Base-by-base conservation (phyloP, 805 yeast species). In the Hanseniaspora lachancei region DNA sequence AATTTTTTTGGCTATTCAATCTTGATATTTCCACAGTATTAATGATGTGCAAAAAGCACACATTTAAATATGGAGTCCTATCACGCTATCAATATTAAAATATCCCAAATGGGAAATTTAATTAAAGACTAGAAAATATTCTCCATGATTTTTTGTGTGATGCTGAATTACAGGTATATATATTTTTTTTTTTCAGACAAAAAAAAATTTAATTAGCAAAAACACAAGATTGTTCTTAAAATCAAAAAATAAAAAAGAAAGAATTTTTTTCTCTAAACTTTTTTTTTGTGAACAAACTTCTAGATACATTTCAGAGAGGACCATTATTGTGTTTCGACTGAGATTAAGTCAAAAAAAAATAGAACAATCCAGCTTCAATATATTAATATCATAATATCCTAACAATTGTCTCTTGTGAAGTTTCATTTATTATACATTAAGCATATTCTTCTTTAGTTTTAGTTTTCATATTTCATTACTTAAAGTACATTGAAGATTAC, bases 301-400 rank as follows among this genome's bases (percentile, higher is more conserved):
- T 32, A 13, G 13, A 38, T 29, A 42, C 18, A 64, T 47, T 29
- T 63, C 72, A 47, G 68, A 71, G 48, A 72, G 72, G 59, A 62
- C 65, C 46, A 74, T 72, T 24, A 58, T 34, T 65, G 72, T 0
- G 74, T 76, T 2, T 72, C 70, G 49, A 67, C 64, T 50, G 70
- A 66, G 3, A 69, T 70, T 58, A 40, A 40, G 27, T 9, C 29
- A 40, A 10, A 21, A 21, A 40, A 9, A 4, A 39, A 39, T n/a
- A 39, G 16, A 20, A 5, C 18, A 47, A 9, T 7, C 24, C 2
- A 46, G 35, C 5, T 32, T 7, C 15, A 5, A 10, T 12, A 32
- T 4, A 32, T 32, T 2, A 12, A 5, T 12, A 8, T 32, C 7
- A 32, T 12, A 32, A 32, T 32, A 32, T 32, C 15, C 12, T 5